Base-by-base conservation (phyloP, 225 moss, liverwort and hornwort species). In the Takakia lepidozioides region DNA sequence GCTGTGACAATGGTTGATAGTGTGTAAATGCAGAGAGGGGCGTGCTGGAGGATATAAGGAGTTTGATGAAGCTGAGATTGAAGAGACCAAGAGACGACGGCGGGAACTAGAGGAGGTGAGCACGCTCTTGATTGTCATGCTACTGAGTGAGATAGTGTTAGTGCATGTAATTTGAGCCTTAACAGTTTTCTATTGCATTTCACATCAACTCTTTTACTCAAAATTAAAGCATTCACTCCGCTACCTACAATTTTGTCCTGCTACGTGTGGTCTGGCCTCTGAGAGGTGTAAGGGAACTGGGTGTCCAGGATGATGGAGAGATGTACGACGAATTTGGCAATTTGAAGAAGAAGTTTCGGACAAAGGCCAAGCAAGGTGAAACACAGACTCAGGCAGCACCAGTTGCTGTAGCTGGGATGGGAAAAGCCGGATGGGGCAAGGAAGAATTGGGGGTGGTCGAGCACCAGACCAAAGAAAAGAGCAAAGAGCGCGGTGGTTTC, bases 281-380 rank as follows among this genome's bases (percentile, higher is more conserved):
- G n/a, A n/a, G n/a, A n/a, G n/a, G n/a, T n/a, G n/a, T n/a, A n/a
- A n/a, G n/a, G n/a, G n/a, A n/a, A n/a, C n/a, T n/a, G n/a, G n/a
- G n/a, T n/a, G n/a, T n/a, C 17, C 68, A 92, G 87, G 91, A 92
- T 46, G 87, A 92, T 36, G 87, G 87, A 37, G 91, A 92, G 51
- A 84, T 92, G 79, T 92, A 92, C 36, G 91, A 92, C 51, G 91
- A 92, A 52, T 92, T 87, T 63, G 91, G 91, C 27, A 82, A 71
- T 50, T 57, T 92, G 19, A 92, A 92, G 48, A 92, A 92, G 62
- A 92, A 92, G 56, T 92, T 84, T 28, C 78, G 91, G 6, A 29
- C 85, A n/a, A 93, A 93, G 68, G 68, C 75, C n/a, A 85, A 74
- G 62, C 57, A 46, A 49, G 82, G 80, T 40, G 82, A 85, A 26